These are phyloP conservation scores for Acanthamoeba sp. DNA, from an alignment of 208 protist genomes.

Conservation along the genomic window DNA sequence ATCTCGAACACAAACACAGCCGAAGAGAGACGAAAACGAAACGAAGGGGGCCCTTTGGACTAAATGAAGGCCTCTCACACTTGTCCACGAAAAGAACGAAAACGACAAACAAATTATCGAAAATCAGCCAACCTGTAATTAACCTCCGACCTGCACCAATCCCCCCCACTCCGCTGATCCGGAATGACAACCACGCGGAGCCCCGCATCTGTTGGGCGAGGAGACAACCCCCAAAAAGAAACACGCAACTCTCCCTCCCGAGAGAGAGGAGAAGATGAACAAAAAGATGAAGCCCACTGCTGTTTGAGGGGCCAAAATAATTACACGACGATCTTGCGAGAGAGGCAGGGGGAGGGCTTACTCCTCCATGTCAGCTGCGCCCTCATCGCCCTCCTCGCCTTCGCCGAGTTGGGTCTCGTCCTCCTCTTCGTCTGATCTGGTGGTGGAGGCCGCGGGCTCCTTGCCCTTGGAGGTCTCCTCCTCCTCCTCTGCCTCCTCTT, in stretches of 20 bases:
- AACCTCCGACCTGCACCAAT: not conserved
- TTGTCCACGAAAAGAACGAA: not conserved
- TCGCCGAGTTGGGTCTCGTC: not conserved
- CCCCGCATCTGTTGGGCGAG: slow-evolving; percentile 2
- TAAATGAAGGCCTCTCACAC: not conserved
- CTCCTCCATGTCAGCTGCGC: not conserved
- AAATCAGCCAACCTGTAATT: too few species aligned
- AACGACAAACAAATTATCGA: too few species aligned
- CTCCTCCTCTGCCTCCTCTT: not conserved
- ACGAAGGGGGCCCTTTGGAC: not conserved
- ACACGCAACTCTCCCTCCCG: too few species aligned
- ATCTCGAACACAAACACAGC: not conserved
- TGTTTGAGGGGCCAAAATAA: not conserved
- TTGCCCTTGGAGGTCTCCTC: not conserved
- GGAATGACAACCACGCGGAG: not conserved
- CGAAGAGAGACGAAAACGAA: not conserved
- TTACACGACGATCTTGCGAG: not conserved
- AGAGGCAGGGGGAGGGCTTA: not conserved
- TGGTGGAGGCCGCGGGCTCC: slow-evolving; percentile 6
- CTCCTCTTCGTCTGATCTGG: slow-evolving; percentile 6
- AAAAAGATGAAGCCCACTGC: not conserved
- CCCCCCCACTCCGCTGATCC: not conserved
- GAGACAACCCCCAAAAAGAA: not conserved
- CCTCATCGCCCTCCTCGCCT: not conserved
- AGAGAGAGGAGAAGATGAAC: too few species aligned